Conservation (phyloP, 495 filamentous ascomycete species). For the Tuber magnatum region DNA sequence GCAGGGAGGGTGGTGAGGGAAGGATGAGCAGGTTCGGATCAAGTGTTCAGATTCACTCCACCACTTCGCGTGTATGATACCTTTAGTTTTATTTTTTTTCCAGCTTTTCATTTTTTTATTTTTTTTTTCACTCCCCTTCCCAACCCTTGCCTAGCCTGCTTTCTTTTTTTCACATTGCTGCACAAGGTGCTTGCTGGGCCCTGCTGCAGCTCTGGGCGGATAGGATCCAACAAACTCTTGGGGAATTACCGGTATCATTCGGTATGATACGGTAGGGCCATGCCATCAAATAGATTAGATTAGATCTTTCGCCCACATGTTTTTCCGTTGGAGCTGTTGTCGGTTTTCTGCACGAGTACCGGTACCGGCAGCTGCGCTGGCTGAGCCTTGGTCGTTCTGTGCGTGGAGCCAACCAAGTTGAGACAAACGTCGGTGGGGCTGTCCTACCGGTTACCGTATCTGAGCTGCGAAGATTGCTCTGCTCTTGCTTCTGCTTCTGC, state of each 20-base stretch:
- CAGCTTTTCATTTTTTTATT: neutral
- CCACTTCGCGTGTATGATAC: neutral
- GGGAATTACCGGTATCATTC: no score
- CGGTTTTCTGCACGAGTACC: neutral
- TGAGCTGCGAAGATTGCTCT: neutral
- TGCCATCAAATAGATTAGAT: neutral
- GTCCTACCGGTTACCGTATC: neutral
- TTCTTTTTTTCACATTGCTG: neutral
- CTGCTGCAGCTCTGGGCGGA: neutral
- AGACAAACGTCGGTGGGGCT: neutral
- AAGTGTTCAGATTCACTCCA: neutral
- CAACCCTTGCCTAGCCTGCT: neutral
- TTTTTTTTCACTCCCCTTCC: neutral
- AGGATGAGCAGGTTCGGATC: neutral
- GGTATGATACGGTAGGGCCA: neutral
- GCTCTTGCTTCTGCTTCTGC: neutral
- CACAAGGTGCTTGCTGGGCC: neutral
- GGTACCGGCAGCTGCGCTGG: neutral
- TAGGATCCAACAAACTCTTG: neutral
- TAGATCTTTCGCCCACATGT: neutral
- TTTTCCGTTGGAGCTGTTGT: neutral
- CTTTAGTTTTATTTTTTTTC: neutral
- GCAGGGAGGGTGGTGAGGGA: neutral
- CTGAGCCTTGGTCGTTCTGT: neutral
- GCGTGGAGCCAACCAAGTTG: neutral